Evolutionary conservation across 345 rosid genomes (phyloP), one percentile per base, ranked within the genome.

Genomic region (Euphorbia lathyris): DNA sequence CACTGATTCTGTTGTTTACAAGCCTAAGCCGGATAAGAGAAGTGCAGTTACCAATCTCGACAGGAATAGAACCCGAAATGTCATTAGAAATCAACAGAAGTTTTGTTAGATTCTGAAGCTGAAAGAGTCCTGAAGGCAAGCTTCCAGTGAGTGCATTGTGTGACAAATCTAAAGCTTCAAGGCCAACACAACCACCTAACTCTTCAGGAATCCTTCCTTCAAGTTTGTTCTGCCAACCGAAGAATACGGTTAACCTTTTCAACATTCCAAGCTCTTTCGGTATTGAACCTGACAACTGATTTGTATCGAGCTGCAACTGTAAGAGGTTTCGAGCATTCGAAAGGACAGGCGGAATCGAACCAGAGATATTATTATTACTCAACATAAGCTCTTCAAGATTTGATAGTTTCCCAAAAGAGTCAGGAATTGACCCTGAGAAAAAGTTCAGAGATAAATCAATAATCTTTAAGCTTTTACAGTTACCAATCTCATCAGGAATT

Each of bases 141-240:
- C 81, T 78, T 20, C 96, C 98, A 9, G 97, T 89, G 47, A 94
- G 86, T 2, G 91, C 73, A 66, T 94, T 94, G 55, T 82, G 88
- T 9, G 97, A 91, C 85, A 94, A 80, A 75, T 91, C 97, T 57
- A 94, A 74, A 19, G 89, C 87, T 68, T 90, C 92, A 43, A 92
- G 97, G 76, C 70, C 64, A 16, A 58, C 70, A 74, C 91, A 90
- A 3, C 75, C 79, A 47, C 88, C 85, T 79, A 95, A 78, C 67
- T 76, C 81, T 7, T 85, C 66, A 75, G 99, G 97, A 59, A 95
- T 90, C 70, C 87, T 90, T 71, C 99, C 97, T 74, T 87, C 97
- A 25, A 95, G 92, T 83, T 87, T 90, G 79, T 95, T 95, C 59
- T 90, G 84, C 97, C 97, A 90, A 50, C 91, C 97, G 36, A 86